phyloP scores from a whole-genome alignment of 352 stramenopile genomes.

The Pythium folliculosum region DNA sequence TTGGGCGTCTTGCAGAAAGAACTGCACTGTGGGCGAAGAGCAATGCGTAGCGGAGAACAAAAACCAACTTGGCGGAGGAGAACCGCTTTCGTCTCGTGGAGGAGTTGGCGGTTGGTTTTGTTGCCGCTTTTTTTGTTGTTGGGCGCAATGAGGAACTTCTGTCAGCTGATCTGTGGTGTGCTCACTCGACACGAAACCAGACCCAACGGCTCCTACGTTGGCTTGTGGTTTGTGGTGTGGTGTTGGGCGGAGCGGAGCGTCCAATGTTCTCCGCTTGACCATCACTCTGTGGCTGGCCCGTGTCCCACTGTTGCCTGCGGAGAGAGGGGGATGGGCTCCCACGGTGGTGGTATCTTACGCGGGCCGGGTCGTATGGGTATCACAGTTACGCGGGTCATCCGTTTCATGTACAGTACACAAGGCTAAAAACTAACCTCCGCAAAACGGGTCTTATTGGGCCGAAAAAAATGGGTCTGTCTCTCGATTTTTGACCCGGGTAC shows the following conservation, averaged over 20 bases:
- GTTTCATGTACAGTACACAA: conserved; percentile 4
- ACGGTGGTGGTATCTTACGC: neutral
- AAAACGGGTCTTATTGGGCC: conserved; percentile 5
- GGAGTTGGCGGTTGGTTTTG: neutral
- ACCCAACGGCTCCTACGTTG: conserved; percentile 4
- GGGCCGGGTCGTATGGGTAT: neutral
- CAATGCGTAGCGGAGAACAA: conserved; percentile 3
- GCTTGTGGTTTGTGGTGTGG: no score
- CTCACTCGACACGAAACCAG: conserved; percentile 1
- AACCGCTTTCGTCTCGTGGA: conserved; percentile 5
- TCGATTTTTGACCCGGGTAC: neutral
- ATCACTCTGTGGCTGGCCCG: neutral
- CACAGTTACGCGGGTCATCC: neutral
- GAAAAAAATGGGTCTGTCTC: neutral
- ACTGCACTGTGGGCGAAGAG: neutral
- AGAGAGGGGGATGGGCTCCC: neutral
- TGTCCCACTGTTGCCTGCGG: conserved; percentile 10
- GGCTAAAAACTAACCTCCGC: neutral
- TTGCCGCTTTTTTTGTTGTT: conserved; percentile 9
- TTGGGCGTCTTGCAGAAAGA: conserved; percentile 7
- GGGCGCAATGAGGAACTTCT: neutral
- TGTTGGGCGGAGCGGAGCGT: neutral
- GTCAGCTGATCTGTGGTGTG: neutral
- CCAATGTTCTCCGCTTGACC: neutral
- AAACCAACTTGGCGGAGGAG: conserved; percentile 1